A percentile compares a stretch with the other conserved stretches of the same genome.
Evolutionary conservation across 805 yeast species (phyloP).

Genomic region (Cyberlindnera samutprakarnensis): DNA sequence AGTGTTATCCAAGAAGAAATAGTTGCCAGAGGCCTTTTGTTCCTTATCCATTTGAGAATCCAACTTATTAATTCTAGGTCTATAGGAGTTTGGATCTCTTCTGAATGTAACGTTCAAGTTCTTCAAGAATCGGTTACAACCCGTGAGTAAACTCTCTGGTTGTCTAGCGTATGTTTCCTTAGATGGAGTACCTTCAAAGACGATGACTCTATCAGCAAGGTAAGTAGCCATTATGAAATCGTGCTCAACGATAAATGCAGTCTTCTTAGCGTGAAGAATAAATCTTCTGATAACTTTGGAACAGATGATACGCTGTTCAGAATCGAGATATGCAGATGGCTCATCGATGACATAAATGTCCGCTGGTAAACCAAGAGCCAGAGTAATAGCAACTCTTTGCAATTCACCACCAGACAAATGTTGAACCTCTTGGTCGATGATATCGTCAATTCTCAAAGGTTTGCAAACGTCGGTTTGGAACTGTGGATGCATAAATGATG

Average conservation of each 20-base stretch:
- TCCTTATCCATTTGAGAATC: conserved; percentile 99
- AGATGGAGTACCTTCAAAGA: conserved; percentile 94
- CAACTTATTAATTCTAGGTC: conserved; percentile 97
- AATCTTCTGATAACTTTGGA: conserved; percentile 97
- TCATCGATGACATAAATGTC: conserved; percentile 97
- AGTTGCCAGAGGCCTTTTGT: conserved; percentile 88
- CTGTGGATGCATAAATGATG: conserved; percentile 90
- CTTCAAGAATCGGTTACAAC: conserved; percentile 95
- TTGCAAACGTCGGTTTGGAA: conserved; percentile 97
- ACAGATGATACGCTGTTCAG: conserved; percentile 99
- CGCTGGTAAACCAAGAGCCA: conserved; percentile 90
- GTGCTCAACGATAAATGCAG: conserved; percentile 99
- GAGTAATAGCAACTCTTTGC: conserved; percentile 97
- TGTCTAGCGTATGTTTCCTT: conserved; percentile 74
- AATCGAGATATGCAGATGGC: conserved; percentile 98
- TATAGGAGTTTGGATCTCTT: conserved; percentile 96
- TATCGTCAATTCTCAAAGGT: conserved; percentile 88
- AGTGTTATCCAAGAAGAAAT: conserved; percentile 83
- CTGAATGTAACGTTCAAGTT: conserved; percentile 96
- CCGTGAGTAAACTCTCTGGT: conserved; percentile 92
- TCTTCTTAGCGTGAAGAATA: conserved; percentile 91
- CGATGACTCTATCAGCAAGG: conserved; percentile 97
- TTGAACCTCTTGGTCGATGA: conserved; percentile 96
- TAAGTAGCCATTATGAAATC: conserved; percentile 99
- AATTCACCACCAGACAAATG: conserved; percentile 98